Evolutionary conservation across 345 rosid species (phyloP), one percentile per base, ranked within the genome.

Genomic region (Viola odorata): DNA sequence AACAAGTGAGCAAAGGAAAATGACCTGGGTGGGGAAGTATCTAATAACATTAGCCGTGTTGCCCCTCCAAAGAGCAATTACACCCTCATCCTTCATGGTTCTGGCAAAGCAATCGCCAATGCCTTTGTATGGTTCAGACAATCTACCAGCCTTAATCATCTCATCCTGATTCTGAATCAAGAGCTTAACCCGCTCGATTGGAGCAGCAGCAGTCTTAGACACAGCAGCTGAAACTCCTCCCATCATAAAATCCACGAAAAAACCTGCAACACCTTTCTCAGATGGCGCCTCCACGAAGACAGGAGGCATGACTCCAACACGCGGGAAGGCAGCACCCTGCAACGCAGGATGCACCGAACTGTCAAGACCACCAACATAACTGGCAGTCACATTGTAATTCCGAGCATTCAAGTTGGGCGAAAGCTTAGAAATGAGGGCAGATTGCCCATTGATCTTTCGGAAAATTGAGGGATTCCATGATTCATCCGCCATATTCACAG

Each of bases 401-500:
- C 51, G 45, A 37, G 63, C 36, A 13, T 67, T 67, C 64, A 64
- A 45, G 51, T 60, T 79, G 38, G 84, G 73, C 17, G 81, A 79
- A 55, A 78, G 71, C 65, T 61, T 79, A 16, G 70, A 75, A 15
- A 75, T 58, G 52, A 83, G 74, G 53, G 45, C 61, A 12, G 90
- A 80, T 51, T 81, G 82, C 50, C 79, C 81, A 36, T 75, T 72
- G 36, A 90, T 64, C 72, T 84, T 87, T 67, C 74, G 84, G 54
- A 72, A 65, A 32, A 82, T 74, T 13, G 88, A 79, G 67, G 85
- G 90, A 74, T 75, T 55, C 71, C 54, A 71, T 37, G 73, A 72
- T 77, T 80, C 87, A 81, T 87, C 92, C 61, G 72, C 88, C 87
- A 78, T 81, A 50, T 39, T 74, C 57, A 57, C 77, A 67, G 53